Evolutionary conservation across 495 filamentous ascomycete genomes (phyloP), one percentile per base, ranked within the genome.

Genomic region (Aspergillus cristatus): DNA sequence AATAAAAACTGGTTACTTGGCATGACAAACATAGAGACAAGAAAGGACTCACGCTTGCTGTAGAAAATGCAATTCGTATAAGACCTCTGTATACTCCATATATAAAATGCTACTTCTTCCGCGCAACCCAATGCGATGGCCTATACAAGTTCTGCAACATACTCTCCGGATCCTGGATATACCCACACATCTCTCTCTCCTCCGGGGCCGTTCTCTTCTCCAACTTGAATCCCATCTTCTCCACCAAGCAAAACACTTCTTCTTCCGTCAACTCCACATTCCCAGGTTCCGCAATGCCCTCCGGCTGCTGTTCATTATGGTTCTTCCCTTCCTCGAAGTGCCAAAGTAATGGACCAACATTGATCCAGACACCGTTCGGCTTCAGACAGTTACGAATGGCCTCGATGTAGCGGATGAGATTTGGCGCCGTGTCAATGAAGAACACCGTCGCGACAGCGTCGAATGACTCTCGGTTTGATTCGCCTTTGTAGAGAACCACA

Each of bases 351-450:
- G 91, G 91, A 0, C 91, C 91, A 14, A 91, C 60, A 58, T 97
- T 98, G 45, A 88, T 78, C 71, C 91, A 87, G 6, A 93, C 38
- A 3, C 91, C 91, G 14, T 81, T 80, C 0, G 78, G 67, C 46
- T 79, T 81, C 25, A 98, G 64, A 47, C 87, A 90, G 50, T 84
- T 72, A 18, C 65, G 63, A 37, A 97, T 81, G 12, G 83, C 78
- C 58, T 93, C 79, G 13, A 97, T 75, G 49, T 97, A 97, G 7
- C 78, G 73, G 37, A 96, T 81, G 17, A 96, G 51, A 54, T 97
- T 95, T 13, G 89, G 87, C 17, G 91, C 91, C 3, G 91, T 98
- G 56, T 98, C 93, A 20, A 98, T 82, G 66, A 97, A 98, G 57
- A 96, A 98, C 3, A 94, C 83, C 3, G 82, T 84, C 1, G 82